Evolutionary conservation across 306 rosid genomes (phyloP).

Genomic region (Lathyrus oleraceus): DNA sequence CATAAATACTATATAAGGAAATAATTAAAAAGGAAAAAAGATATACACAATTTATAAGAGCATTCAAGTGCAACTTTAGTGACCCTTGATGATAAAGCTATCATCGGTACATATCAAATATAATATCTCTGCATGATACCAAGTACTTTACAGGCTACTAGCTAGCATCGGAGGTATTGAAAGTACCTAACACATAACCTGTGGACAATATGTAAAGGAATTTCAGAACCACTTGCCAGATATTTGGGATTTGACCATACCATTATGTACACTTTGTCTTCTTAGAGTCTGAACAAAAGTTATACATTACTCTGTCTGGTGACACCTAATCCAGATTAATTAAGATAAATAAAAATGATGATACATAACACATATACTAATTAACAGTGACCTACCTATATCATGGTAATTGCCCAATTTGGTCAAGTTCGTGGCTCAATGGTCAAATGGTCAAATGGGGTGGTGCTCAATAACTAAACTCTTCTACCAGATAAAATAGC

Average conservation of each 20-base stretch:
- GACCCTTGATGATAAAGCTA: too few relatives aligned
- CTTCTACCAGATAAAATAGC: conserved; percentile 40
- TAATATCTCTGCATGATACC: not conserved
- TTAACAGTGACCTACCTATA: conserved; percentile 66
- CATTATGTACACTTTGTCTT: conserved; percentile 29
- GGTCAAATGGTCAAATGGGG: conserved; percentile 74
- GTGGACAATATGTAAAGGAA: conserved; percentile 15
- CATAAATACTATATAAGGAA: too few relatives aligned
- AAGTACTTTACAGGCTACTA: not conserved
- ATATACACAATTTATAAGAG: too few relatives aligned
- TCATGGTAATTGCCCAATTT: conserved; percentile 51
- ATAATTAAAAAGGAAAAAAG: too few relatives aligned
- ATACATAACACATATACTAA: conserved; percentile 35
- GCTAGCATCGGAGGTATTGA: not conserved
- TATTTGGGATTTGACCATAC: conserved; percentile 35
- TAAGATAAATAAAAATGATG: conserved; percentile 40
- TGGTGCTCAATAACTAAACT: conserved; percentile 77
- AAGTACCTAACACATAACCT: conserved; percentile 18
- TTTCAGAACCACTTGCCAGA: conserved; percentile 32
- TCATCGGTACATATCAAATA: not conserved
- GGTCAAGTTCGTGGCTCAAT: conserved; percentile 88
- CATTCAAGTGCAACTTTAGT: too few relatives aligned
- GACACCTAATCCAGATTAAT: conserved; percentile 29
- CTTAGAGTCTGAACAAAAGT: conserved; percentile 17
- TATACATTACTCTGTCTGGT: conserved; percentile 26